Conservation (phyloP, 2,329 filamentous ascomycete genomes). For the Colletotrichum sp. region DNA sequence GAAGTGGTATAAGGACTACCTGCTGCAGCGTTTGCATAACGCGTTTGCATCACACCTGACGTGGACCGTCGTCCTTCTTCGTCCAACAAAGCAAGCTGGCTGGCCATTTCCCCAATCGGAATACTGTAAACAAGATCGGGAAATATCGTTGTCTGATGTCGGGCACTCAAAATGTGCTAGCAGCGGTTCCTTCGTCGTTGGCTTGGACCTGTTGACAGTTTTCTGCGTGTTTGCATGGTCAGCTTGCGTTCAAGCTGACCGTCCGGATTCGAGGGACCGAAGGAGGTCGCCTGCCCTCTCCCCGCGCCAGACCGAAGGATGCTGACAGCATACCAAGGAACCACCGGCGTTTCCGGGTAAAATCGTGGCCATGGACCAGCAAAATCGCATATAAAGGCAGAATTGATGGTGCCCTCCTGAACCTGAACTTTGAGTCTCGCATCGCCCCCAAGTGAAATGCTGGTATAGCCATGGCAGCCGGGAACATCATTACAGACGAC, state of each 20-base stretch:
- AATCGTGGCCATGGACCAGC: not conserved
- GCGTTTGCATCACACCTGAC: not conserved
- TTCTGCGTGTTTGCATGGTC: not conserved
- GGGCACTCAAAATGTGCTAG: not conserved
- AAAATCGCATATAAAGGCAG: not conserved
- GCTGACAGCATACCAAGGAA: not conserved
- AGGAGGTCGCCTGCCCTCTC: not conserved
- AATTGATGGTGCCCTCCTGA: not conserved
- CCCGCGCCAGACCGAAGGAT: not conserved
- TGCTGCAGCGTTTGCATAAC: not conserved
- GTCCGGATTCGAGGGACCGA: not conserved
- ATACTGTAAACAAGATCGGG: not conserved
- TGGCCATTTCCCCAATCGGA: not conserved
- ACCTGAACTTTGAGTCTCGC: not conserved
- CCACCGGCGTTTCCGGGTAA: not conserved
- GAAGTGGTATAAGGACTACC: not conserved
- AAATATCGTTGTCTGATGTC: not conserved
- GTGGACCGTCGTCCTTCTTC: not conserved
- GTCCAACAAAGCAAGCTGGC: not conserved
- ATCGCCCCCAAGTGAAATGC: not conserved
- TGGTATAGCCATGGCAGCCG: not conserved
- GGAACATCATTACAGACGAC: not conserved
- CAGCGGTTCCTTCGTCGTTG: not conserved
- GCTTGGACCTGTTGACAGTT: not conserved
- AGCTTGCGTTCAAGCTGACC: not conserved